Evolutionary conservation across 2,329 filamentous ascomycete species (phyloP).

Genomic region (Fusarium annulatum): DNA sequence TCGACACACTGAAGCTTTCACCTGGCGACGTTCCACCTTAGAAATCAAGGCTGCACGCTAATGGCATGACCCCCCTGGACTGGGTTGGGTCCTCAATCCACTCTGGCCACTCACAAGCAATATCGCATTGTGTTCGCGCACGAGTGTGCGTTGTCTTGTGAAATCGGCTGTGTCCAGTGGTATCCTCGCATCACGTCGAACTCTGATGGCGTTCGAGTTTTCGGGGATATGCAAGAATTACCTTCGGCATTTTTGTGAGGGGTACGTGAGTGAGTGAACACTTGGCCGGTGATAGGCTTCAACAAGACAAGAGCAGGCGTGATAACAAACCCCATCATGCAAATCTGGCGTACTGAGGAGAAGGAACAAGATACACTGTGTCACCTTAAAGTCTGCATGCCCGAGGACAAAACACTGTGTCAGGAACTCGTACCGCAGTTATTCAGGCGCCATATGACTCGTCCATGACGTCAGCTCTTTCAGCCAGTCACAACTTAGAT

Average conservation of each 20-base stretch:
- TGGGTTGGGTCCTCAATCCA: constrained; percentile 31
- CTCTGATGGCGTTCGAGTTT: constrained; percentile 18
- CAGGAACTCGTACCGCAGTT: constrained; percentile 24
- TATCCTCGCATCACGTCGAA: background rate
- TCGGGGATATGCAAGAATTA: constrained; percentile 24
- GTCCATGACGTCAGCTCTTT: constrained; percentile 40
- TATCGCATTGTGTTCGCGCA: constrained; percentile 26
- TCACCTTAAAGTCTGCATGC: constrained; percentile 10
- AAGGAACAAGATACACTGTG: constrained; percentile 35
- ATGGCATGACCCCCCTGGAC: constrained; percentile 18
- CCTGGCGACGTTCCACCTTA: constrained; percentile 18
- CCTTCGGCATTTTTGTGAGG: constrained; percentile 15
- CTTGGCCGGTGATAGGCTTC: constrained; percentile 10
- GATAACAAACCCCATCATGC: background rate
- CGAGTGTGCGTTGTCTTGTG: constrained; percentile 7
- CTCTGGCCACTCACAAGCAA: constrained; percentile 28
- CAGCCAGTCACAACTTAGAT: constrained; percentile 5
- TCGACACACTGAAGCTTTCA: constrained; percentile 17
- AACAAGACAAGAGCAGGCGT: constrained; percentile 12
- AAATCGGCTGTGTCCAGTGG: background rate
- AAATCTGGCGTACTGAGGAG: background rate
- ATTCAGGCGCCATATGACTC: constrained; percentile 41
- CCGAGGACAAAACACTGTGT: constrained; percentile 36
- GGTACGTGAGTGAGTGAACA: background rate
- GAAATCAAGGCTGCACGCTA: constrained; percentile 36